These are phyloP conservation scores for Coemansia sp. DNA, from an alignment of 192 early-diverging fungal species.

Conservation along the genomic window DNA sequence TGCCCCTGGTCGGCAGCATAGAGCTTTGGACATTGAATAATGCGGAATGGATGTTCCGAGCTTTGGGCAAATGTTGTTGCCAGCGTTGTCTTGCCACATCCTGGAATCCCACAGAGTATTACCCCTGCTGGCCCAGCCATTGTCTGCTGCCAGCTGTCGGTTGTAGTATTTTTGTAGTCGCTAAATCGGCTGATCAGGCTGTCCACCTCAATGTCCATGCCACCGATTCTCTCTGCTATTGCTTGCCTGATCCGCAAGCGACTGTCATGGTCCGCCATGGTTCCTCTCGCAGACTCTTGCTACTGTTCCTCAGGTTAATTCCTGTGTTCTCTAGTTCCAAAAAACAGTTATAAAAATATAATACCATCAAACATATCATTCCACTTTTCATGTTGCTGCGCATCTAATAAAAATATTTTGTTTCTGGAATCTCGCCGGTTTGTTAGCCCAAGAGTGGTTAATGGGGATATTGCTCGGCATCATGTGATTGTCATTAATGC, in stretches of 20 bases:
- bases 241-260: conserved; percentile 6
- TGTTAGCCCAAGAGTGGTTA: not conserved
- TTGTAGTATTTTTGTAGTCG: conserved; percentile 11
- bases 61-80: conserved; percentile 29
- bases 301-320: not conserved
- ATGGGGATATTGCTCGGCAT: not conserved
- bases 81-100: conserved; percentile 46
- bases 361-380: not conserved
- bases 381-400: not conserved
- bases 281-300: not conserved
- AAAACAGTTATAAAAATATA: not conserved
- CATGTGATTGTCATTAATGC: conserved; percentile 23
- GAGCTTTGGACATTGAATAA: conserved; percentile 47
- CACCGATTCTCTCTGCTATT: conserved; percentile 25
- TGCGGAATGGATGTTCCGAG: conserved; percentile 18
- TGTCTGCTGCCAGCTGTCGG: not conserved
- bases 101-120: conserved; percentile 47
- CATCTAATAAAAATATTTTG: not conserved
- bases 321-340: too few relatives aligned
- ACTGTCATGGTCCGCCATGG: not conserved
- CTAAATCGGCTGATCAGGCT: conserved; percentile 24
- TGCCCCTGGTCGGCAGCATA: conserved; percentile 48
- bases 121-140: conserved; percentile 23
- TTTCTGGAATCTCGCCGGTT: not conserved
- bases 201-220: conserved; percentile 41